These are phyloP conservation scores for Bertia moriformis DNA, from an alignment of 2,329 filamentous ascomycete genomes.

Conservation along the genomic window DNA sequence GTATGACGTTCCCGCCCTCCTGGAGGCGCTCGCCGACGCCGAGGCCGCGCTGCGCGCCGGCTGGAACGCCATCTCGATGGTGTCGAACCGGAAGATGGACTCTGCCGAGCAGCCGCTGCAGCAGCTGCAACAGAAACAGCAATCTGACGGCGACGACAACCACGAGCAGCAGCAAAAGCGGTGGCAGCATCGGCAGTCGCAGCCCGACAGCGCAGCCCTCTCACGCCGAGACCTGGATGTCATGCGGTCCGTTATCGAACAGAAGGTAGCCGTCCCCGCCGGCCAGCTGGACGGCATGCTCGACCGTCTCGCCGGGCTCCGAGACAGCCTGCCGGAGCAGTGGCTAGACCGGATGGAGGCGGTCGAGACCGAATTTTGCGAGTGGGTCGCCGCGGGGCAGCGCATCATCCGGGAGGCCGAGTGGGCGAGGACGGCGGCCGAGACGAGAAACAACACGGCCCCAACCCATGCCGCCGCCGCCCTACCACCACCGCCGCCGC, in stretches of 20 bases:
- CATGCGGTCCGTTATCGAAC: constrained; percentile 50
- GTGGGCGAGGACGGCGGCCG: constrained; percentile 17
- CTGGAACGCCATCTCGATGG: constrained; percentile 43
- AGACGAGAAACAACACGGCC: constrained; percentile 11
- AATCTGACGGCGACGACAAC: constrained; percentile 6
- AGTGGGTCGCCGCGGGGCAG: constrained; percentile 71
- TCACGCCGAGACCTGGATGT: constrained; percentile 16
- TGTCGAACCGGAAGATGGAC: constrained; percentile 3
- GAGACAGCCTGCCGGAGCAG: constrained; percentile 68
- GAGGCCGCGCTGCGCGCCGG: constrained; percentile 50
- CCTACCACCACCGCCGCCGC: too few relatives aligned
- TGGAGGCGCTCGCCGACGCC: constrained; percentile 51
- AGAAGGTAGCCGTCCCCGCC: constrained; percentile 57
- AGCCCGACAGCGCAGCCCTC: constrained; percentile 33
- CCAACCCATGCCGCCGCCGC: constrained; percentile 9
- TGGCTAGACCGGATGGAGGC: constrained; percentile 82
- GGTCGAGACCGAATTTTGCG: constrained; percentile 62
- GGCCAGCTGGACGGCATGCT: constrained; percentile 70
- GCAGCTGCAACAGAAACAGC: constrained; percentile 6
- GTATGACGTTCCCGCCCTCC: constrained; percentile 54
- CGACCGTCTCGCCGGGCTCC: constrained; percentile 68
- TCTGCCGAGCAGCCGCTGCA: constrained; percentile 3
- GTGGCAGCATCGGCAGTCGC: constrained; percentile 9
- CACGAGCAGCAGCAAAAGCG: not conserved
- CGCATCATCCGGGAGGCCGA: constrained; percentile 57